phyloP scores from a whole-genome alignment of 1,284 basidiomycete species.

The Chalciporus sp. region DNA sequence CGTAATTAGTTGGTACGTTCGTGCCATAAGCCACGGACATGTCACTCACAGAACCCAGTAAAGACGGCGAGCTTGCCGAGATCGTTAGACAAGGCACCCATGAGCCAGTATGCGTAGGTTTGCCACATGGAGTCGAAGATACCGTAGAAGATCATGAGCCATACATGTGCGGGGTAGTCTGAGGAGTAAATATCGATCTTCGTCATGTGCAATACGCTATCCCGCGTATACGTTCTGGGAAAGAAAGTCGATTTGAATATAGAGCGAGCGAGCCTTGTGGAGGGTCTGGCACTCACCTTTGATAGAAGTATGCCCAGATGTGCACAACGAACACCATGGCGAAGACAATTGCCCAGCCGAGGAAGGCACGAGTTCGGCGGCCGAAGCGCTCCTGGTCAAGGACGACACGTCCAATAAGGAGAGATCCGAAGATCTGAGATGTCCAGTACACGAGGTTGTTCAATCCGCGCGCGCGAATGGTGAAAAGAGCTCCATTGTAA shows the following conservation, averaged over 20 bases:
- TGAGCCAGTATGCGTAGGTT: conserved; percentile 45
- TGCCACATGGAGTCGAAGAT: conserved; percentile 49
- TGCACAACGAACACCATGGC: conserved; percentile 52
- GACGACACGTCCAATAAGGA: conserved; percentile 40
- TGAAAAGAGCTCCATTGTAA: conserved; percentile 42
- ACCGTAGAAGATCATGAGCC: conserved; percentile 44
- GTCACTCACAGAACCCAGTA: conserved; percentile 43
- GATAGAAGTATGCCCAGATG: conserved; percentile 55
- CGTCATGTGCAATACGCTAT: not conserved
- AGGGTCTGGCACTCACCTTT: conserved; percentile 39
- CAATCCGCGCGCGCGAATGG: conserved; percentile 40
- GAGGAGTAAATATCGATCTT: conserved; percentile 33
- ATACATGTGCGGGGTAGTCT: conserved; percentile 36
- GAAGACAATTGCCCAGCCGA: conserved; percentile 49
- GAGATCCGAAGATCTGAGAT: conserved; percentile 41
- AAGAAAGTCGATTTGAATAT: not conserved
- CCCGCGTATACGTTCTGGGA: conserved; percentile 29
- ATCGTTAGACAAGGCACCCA: conserved; percentile 46
- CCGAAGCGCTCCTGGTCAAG: conserved; percentile 46
- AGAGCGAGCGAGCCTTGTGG: not conserved
- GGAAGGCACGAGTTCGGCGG: conserved; percentile 50
- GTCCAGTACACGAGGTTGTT: conserved; percentile 44
- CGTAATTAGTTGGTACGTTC: not conserved
- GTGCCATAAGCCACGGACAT: not conserved
- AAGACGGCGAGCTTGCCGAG: conserved; percentile 43